Base-by-base conservation (phyloP, 176 grass and related monocot species). In the Bonia amplexicaulis region DNA sequence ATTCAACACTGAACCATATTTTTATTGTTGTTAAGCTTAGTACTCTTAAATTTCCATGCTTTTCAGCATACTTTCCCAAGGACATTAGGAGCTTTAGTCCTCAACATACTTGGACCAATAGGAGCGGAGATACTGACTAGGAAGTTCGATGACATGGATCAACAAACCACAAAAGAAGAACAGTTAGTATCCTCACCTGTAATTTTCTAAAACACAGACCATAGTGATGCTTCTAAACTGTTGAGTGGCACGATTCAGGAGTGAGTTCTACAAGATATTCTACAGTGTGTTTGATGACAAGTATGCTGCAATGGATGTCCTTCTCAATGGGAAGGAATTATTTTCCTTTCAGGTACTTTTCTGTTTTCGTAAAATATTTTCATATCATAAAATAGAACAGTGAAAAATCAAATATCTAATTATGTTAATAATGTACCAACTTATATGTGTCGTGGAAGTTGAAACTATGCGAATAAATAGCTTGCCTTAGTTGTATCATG, bases 121-220 rank as follows among this genome's bases (percentile, higher is more conserved):
- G 91, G 91, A 87, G 96, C 96, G 84, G 96, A 99, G 88, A 78
- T 96, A 83, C 90, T 99, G 45, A 96, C 96, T 74, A 85, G 91
- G n/a, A 98, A 98, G 85, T 99, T 94, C 52, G 96, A 99, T 40
- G 88, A 92, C 88, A 91, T 94, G 84, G 93, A 99, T 81, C 91
- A 85, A 81, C 83, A 66, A 79, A 85, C 88, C 26, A 92, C 88
- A 44, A 92, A 90, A 92, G 93, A 95, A 76, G 80, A 95, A 84
- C 96, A 94, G 96, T 95, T 49, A 79, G 76, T 73, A 48, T 22
- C 65, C 71, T 72, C 20, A 61, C 17, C 13, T 88, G 15, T 72
- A 45, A 49, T 65, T 86, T 59, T 69, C 16, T 33, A 80, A 80
- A 72, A 69, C 37, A 48, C 33, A 12, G 17, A 42, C 20, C 35